Conservation (phyloP, 2,329 filamentous ascomycete species). For the Monilinia laxa region DNA sequence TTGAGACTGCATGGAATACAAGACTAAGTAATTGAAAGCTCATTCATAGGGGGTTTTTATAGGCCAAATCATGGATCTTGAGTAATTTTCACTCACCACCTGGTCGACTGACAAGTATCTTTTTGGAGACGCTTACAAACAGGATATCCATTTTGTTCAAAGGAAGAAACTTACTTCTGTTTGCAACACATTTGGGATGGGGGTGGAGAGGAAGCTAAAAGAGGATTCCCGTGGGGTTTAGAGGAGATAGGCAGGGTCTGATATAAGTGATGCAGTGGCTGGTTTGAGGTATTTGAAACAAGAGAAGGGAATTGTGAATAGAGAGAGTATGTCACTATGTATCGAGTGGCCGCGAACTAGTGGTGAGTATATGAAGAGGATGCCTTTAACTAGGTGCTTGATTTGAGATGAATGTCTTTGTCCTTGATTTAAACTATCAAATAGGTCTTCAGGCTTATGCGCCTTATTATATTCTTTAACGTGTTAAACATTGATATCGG, state of each 20-base stretch:
- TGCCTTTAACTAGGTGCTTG: neutral
- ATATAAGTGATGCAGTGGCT: constrained; percentile 14
- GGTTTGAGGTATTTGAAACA: constrained; percentile 12
- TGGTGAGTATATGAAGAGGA: neutral
- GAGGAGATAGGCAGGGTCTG: neutral
- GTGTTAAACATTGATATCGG: no score
- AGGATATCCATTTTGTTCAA: constrained; percentile 2
- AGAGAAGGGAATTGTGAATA: neutral
- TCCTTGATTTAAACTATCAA: no score
- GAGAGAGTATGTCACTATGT: neutral
- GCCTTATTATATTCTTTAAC: no score
- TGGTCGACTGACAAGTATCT: neutral
- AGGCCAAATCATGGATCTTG: no score
- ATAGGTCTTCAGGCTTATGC: no score
- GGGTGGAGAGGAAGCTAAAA: neutral
- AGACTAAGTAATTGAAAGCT: no score
- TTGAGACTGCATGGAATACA: no score
- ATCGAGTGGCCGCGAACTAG: neutral
- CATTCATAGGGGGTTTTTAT: no score
- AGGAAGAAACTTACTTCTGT: neutral
- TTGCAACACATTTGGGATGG: constrained; percentile 9
- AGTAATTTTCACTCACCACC: neutral
- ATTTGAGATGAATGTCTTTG: no score
- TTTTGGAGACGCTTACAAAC: neutral
- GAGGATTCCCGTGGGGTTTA: neutral